These are phyloP conservation scores for Wallacemonas rigidus DNA, from an alignment of 208 protist species.

Conservation along the genomic window DNA sequence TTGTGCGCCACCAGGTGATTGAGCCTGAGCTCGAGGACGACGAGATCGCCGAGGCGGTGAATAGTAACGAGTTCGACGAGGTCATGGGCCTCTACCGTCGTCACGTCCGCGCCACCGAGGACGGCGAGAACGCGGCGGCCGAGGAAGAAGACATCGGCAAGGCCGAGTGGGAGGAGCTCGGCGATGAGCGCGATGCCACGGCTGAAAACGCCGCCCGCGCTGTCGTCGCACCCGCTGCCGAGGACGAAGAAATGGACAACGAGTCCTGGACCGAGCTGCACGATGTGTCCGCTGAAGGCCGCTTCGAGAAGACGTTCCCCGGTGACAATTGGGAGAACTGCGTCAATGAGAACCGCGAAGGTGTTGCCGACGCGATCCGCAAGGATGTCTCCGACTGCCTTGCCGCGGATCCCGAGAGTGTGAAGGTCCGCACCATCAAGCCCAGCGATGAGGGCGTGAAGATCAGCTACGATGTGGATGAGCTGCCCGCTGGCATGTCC, in stretches of 20 bases:
- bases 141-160: conserved; percentile 26
- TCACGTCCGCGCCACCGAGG: conserved; percentile 27
- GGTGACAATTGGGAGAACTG: conserved; percentile 32
- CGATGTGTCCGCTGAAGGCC: conserved; percentile 23
- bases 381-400: conserved; percentile 36
- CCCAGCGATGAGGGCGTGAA: conserved; percentile 27
- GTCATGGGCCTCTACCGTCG: conserved; percentile 38
- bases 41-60: conserved; percentile 34
- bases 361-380: conserved; percentile 37
- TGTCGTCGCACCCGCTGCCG: neutral
- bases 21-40: conserved; percentile 34
- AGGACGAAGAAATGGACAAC: conserved; percentile 13
- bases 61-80: conserved; percentile 46
- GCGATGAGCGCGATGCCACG: conserved; percentile 7
- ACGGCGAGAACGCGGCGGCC: conserved; percentile 22
- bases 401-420: conserved; percentile 13
- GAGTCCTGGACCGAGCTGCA: conserved; percentile 15
- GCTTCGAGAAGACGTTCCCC: conserved; percentile 33
- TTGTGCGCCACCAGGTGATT: conserved; percentile 53
- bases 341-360: conserved; percentile 15
- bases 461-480: conserved; percentile 39
- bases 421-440: conserved; percentile 29
- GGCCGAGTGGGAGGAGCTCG: conserved; percentile 32
- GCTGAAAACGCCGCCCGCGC: neutral
- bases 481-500: conserved; percentile 13